Conservation (phyloP, 2,329 filamentous ascomycete genomes). For the Ceratocystis cacaofunesta region DNA sequence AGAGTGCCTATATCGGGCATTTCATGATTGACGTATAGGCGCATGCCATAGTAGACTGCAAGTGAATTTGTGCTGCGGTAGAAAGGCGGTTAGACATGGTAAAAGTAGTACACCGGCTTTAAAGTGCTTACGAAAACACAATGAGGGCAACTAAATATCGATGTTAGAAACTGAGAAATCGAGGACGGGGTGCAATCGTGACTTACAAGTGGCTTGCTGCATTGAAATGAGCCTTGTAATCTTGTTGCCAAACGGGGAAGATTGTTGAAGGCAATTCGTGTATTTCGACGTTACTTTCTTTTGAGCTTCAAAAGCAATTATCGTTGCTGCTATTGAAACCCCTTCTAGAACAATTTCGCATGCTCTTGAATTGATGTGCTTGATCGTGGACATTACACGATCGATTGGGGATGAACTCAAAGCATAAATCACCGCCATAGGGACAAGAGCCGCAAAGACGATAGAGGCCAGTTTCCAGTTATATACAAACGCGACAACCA, state of each 20-base stretch:
- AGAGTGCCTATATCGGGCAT: conserved; percentile 19
- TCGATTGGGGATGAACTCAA: conserved; percentile 25
- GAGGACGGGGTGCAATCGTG: background rate
- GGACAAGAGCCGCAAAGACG: conserved; percentile 31
- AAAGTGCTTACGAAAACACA: conserved; percentile 8
- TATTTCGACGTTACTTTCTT: conserved; percentile 26
- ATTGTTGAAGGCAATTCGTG: conserved; percentile 24
- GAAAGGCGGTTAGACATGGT: background rate
- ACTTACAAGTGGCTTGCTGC: conserved; percentile 20
- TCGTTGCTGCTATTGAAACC: conserved; percentile 29
- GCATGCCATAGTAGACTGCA: conserved; percentile 19
- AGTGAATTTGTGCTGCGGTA: conserved; percentile 18
- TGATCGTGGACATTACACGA: conserved; percentile 24
- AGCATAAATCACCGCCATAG: conserved; percentile 25
- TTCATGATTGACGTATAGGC: conserved; percentile 18
- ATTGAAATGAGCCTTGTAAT: conserved; percentile 20
- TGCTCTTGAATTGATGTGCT: conserved; percentile 26
- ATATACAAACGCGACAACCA: conserved; percentile 37
- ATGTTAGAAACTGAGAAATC: background rate
- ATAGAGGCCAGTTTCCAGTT: conserved; percentile 39
- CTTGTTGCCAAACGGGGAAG: conserved; percentile 23
- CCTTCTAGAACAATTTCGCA: conserved; percentile 28
- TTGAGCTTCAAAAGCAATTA: conserved; percentile 30
- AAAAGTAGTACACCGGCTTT: background rate
- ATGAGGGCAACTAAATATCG: conserved; percentile 8